Base-by-base conservation (phyloP, 2,329 filamentous ascomycete species). In the Colletotrichum lini region DNA sequence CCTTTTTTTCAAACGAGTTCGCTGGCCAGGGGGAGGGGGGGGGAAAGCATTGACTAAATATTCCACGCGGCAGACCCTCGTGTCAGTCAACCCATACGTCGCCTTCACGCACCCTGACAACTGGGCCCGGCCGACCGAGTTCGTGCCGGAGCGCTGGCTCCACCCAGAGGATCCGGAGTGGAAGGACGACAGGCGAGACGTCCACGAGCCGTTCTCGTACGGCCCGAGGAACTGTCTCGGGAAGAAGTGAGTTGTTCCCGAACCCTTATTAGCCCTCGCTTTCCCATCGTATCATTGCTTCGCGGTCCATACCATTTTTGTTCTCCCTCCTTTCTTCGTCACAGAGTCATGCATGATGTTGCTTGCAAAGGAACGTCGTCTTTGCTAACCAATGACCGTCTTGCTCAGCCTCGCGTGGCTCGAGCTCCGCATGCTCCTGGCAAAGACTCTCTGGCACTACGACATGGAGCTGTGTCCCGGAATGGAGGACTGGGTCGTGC, bases 161-260 rank as follows among this genome's bases (percentile, higher is more conserved):
- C 58, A 63, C 40, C n/a, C 53, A 6, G 30, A 62, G 18, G 74
- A 76, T n/a, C 60, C 67, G 6, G 50, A 63, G 30, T 59, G 59
- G 62, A 47, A 26, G 62, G 47, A 73, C n/a, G 86, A 89, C 69
- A 81, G 79, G 49, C 77, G 79, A 49, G 82, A 84, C 0, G 82
- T 80, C 2, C 79, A 85, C 65, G 83, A 87, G 75, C 84, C 86
- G 2, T 88, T 89, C 70, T 82, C 82, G 12, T 62, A 84, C 2
- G 86, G 86, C 0, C 82, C 86, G 10, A 78, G 86, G 2, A 86
- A 86, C 54, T 88, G 86, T 68, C 79, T 88, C 35, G 86, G 86
- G 0, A 80, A 80, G 67, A 86, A 87, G 80, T 81, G 73, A 73
- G 79, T 72, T 6, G 15, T 3, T 21, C 23, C 15, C n/a, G 4